Base-by-base conservation (phyloP, 345 rosid genomes). In the Moringa oleifera region DNA sequence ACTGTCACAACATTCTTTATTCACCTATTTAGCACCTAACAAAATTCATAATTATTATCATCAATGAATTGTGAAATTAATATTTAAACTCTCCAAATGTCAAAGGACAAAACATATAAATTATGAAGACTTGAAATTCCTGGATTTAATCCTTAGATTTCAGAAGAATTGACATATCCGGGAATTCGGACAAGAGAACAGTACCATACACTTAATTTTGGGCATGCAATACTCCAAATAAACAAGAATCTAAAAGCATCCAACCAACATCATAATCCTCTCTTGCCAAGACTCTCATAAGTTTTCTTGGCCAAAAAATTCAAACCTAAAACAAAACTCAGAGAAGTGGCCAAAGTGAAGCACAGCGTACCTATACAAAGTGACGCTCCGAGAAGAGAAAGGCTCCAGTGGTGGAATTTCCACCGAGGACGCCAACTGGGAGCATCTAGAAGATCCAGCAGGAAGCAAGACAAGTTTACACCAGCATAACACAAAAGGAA, bases 361-460 rank as follows among this genome's bases (percentile, higher is more conserved):
- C 22, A 46, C 47, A 47, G 19, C 82, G 65, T 79, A 92, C 98
- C 95, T 51, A 92, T 81, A 68, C 96, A 89, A 19, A 87, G 85
- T 52, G 83, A 72, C 54, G 99, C 97, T 66, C 99, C 99, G 23
- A 95, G 87, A 73, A 95, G 84, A 47, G 99, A 95, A 53, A 89
- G 81, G 77, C 96, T 87, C 99, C 99, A 95, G 49, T 91, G 99
- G 80, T 95, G 99, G 77, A 89, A 85, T 71, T 95, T 91, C 98
- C 99, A 95, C 71, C 99, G 84, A 53, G 98, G 99, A 64, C 96
- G 98, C 99, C 99, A 95, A 75, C 99, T 95, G 55, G 99, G 99
- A 74, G 99, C 98, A 85, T 95, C 99, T 47, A 95, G 86, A 81
- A 95, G 93, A 79, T 95, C 99, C 54, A 95, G 81, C 71, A 95